A percentile compares a stretch with the other conserved stretches of the same genome.
These are phyloP conservation scores for Nemania diffusa DNA, from an alignment of 2,329 filamentous ascomycete species.

Conservation along the genomic window DNA sequence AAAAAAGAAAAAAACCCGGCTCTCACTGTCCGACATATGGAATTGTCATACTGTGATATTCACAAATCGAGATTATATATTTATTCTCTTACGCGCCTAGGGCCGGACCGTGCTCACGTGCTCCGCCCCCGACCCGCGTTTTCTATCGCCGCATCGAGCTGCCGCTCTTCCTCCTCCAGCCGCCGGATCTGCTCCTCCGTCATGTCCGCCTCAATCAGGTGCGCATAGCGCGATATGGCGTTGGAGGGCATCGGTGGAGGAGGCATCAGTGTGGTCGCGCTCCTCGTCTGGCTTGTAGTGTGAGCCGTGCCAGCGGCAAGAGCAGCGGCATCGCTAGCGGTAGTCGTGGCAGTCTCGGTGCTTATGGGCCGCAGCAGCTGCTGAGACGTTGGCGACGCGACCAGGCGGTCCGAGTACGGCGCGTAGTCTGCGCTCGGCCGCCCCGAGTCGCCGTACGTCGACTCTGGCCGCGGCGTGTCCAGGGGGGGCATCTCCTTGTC, in stretches of 20 bases:
- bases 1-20: too few species aligned
- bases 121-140: constrained; percentile 49
- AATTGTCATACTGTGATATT: neutral
- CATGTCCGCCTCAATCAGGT: constrained; percentile 70
- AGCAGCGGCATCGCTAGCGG: neutral
- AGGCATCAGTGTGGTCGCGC: constrained; percentile 20
- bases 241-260: constrained; percentile 30
- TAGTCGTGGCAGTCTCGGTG: neutral
- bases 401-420: constrained; percentile 49
- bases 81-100: neutral
- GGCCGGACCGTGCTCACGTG: neutral
- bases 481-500: constrained; percentile 48
- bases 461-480: constrained; percentile 38
- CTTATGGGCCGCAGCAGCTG: neutral
- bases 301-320: neutral
- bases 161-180: constrained; percentile 67
- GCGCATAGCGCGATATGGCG: constrained; percentile 55
- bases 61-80: neutral
- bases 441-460: constrained; percentile 34
- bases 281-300: constrained; percentile 27
- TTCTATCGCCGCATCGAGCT: constrained; percentile 67
- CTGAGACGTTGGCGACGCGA: constrained; percentile 23
- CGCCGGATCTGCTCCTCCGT: constrained; percentile 65
- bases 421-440: constrained; percentile 41
- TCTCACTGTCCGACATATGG: constrained; percentile 1